phyloP scores from a whole-genome alignment of 2,329 filamentous ascomycete genomes.

The Diaporthe helianthi region DNA sequence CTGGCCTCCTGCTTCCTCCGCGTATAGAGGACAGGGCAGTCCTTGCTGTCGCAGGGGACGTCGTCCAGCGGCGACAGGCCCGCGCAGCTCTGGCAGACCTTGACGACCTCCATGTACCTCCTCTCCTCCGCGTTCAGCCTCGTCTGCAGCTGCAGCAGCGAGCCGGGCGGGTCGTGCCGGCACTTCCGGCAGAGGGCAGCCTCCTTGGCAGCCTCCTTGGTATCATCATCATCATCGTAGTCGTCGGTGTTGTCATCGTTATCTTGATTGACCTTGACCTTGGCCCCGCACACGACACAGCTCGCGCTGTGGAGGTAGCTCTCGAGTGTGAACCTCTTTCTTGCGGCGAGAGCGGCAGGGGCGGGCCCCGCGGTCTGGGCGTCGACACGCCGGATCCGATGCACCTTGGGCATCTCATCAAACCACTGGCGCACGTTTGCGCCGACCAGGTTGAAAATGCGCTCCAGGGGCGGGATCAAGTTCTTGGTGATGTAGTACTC shows the following conservation, averaged over 20 bases:
- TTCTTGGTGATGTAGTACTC: constrained; percentile 99
- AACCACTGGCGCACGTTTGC: constrained; percentile 93
- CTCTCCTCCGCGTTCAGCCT: constrained; percentile 69
- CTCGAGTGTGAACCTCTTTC: constrained; percentile 79
- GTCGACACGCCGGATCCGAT: constrained; percentile 73
- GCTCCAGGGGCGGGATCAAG: constrained; percentile 89
- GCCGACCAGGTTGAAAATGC: constrained; percentile 95
- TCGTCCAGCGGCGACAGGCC: constrained; percentile 75
- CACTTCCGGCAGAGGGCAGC: constrained; percentile 66
- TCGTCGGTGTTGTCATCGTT: constrained; percentile 37
- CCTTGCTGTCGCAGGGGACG: constrained; percentile 86
- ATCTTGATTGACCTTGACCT: constrained; percentile 47
- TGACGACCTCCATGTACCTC: constrained; percentile 68
- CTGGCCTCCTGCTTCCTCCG: constrained; percentile 67
- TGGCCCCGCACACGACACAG: constrained; percentile 77
- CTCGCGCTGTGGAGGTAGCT: constrained; percentile 85
- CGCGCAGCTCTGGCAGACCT: constrained; percentile 82
- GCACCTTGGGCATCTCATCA: constrained; percentile 93
- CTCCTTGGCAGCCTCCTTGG: constrained; percentile 42
- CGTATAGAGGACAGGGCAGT: constrained; percentile 92
- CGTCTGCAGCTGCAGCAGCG: constrained; percentile 69
- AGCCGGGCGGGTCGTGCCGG: constrained; percentile 58
- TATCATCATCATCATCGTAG: not conserved
- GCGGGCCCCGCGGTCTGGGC: constrained; percentile 36
- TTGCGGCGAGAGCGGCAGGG: constrained; percentile 39